phyloP scores from a whole-genome alignment of 2,329 filamentous ascomycete species.

The Trichoderma polysporum region DNA sequence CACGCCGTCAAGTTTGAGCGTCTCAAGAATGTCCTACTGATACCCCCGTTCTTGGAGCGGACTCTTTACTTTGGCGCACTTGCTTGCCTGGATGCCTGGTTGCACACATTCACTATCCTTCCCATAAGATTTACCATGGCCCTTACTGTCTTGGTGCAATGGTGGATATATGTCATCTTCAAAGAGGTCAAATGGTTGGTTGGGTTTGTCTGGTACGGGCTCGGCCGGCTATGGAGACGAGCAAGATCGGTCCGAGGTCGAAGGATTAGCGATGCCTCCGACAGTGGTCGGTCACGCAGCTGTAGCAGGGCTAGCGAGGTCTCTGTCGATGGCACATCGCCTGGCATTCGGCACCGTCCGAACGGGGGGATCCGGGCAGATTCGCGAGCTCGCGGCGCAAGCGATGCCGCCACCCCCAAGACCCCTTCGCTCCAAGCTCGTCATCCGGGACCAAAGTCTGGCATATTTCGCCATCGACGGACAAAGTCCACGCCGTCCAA shows the following conservation, averaged over 20 bases:
- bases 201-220: slow-evolving; percentile 74
- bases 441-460: slow-evolving; percentile 32
- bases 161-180: slow-evolving; percentile 71
- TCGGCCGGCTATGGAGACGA: slow-evolving; percentile 74
- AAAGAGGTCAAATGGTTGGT: slow-evolving; percentile 72
- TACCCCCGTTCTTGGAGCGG: slow-evolving; percentile 80
- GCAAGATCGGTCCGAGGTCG: slow-evolving; percentile 45
- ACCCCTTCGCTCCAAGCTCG: slow-evolving; percentile 26
- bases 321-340: slow-evolving; percentile 24
- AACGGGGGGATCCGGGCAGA: slow-evolving; percentile 8
- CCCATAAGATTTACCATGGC: slow-evolving; percentile 86
- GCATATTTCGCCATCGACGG: slow-evolving; percentile 62
- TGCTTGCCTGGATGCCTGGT: slow-evolving; percentile 92
- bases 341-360: slow-evolving; percentile 10
- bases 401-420: slow-evolving; percentile 9
- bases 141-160: slow-evolving; percentile 69
- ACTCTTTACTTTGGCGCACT: slow-evolving; percentile 84
- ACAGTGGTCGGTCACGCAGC: slow-evolving; percentile 41
- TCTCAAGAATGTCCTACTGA: slow-evolving; percentile 79
- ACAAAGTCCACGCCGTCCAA: slow-evolving; percentile 83
- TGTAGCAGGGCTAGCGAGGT: slow-evolving; percentile 38
- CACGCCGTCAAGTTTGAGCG: slow-evolving; percentile 90
- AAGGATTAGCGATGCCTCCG: slow-evolving; percentile 35
- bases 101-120: slow-evolving; percentile 94
- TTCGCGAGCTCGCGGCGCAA: not conserved